phyloP scores from a whole-genome alignment of 2,329 filamentous ascomycete species.

The Sarocladium strictum region DNA sequence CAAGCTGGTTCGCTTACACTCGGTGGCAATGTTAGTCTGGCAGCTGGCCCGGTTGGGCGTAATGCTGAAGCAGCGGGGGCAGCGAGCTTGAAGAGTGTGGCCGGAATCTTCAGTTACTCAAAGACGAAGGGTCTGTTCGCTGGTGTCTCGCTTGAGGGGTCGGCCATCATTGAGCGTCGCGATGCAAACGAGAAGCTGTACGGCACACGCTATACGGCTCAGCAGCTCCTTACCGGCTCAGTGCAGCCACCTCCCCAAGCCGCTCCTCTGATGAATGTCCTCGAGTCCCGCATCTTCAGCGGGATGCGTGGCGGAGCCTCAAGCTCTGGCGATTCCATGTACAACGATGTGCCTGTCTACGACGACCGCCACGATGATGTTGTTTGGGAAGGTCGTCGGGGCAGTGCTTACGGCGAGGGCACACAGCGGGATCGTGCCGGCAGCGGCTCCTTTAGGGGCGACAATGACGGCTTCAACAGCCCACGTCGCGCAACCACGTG shows the following conservation, averaged over 20 bases:
- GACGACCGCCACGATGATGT: constrained; percentile 76
- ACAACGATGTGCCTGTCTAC: constrained; percentile 91
- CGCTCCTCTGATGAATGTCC: constrained; percentile 74
- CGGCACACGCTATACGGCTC: constrained; percentile 72
- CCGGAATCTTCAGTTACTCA: constrained; percentile 92
- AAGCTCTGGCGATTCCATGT: constrained; percentile 58
- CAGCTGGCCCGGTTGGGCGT: constrained; percentile 85
- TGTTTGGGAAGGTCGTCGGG: constrained; percentile 73
- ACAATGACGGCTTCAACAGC: constrained; percentile 44
- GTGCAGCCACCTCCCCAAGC: constrained; percentile 76
- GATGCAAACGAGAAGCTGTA: constrained; percentile 98
- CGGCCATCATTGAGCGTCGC: constrained; percentile 85
- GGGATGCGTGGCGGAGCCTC: constrained; percentile 45
- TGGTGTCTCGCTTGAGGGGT: constrained; percentile 89
- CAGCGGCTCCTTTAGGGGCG: constrained; percentile 28
- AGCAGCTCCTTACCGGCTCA: constrained; percentile 72
- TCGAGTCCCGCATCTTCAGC: constrained; percentile 80
- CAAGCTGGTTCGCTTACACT: constrained; percentile 88
- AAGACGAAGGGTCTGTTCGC: constrained; percentile 98
- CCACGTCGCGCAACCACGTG: constrained; percentile 64
- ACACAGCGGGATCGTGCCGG: constrained; percentile 26
- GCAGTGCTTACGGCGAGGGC: constrained; percentile 65
- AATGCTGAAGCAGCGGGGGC: constrained; percentile 96
- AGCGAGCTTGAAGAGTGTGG: constrained; percentile 81
- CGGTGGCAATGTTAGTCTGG: constrained; percentile 93